phyloP scores from a whole-genome alignment of 148 eudicot species.

The Vaccinium myrtillus region DNA sequence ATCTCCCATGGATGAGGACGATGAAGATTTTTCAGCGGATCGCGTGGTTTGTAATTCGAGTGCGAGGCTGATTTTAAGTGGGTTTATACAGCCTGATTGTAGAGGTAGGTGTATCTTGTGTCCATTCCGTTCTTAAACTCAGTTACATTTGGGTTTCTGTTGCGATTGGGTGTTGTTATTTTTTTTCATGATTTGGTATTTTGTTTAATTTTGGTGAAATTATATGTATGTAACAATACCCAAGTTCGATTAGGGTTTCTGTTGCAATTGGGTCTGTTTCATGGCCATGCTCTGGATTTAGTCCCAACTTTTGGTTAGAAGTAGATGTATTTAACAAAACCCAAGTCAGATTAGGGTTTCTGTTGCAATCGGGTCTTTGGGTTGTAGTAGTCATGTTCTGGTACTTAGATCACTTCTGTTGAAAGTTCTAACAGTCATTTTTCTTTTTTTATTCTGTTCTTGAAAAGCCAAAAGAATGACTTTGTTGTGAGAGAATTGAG shows the following conservation, averaged over 20 bases:
- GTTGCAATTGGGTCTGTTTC: background rate
- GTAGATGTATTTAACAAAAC: background rate
- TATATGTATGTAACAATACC: background rate
- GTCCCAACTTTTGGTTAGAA: background rate
- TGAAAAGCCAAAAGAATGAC: background rate
- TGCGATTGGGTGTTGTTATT: background rate
- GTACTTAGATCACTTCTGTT: background rate
- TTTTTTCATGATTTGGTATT: background rate
- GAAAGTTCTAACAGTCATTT: background rate
- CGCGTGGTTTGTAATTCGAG: constrained; percentile 60
- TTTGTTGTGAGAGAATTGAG: background rate
- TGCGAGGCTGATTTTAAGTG: constrained; percentile 50
- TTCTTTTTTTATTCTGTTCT: background rate
- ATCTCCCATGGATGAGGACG: constrained; percentile 46
- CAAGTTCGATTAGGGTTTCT: background rate
- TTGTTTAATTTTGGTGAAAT: background rate
- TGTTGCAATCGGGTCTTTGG: background rate
- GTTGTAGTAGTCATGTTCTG: background rate
- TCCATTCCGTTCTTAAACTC: constrained; percentile 2
- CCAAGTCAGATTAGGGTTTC: background rate
- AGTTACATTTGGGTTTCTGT: background rate
- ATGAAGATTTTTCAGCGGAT: constrained; percentile 37
- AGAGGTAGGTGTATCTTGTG: constrained; percentile 41
- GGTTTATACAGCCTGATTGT: constrained; percentile 46
- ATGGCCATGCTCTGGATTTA: background rate